phyloP scores from a whole-genome alignment of 2,329 filamentous ascomycete genomes.

The Colletotrichum sojae region DNA sequence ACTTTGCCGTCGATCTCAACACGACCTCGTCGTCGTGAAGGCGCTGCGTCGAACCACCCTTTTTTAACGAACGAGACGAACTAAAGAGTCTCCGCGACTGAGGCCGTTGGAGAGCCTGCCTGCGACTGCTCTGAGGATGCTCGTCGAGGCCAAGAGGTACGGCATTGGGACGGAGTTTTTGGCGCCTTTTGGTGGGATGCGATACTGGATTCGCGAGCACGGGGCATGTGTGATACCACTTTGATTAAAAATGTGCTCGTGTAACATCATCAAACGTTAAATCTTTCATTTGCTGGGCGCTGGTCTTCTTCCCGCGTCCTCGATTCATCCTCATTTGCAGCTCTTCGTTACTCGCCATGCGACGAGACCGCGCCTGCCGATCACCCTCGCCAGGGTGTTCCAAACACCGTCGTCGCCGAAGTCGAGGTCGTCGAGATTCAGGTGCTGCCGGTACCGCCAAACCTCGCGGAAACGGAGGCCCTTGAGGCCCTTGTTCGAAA shows the following conservation, averaged over 20 bases:
- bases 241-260: constrained; percentile 4
- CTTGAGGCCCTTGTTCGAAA: constrained; percentile 70
- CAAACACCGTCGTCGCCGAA: constrained; percentile 83
- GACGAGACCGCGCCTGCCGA: constrained; percentile 73
- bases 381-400: constrained; percentile 77
- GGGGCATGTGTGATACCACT: constrained; percentile 32
- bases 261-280: constrained; percentile 36
- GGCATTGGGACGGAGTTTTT: not conserved
- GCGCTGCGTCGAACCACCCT: not conserved
- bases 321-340: constrained; percentile 51
- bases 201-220: not conserved
- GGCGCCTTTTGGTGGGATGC: constrained; percentile 10
- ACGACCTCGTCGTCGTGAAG: not conserved
- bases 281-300: constrained; percentile 27
- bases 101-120: not conserved
- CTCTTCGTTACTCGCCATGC: constrained; percentile 77
- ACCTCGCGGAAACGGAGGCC: constrained; percentile 77
- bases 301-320: not conserved
- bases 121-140: not conserved
- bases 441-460: constrained; percentile 76
- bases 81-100: not conserved
- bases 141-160: not conserved
- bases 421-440: constrained; percentile 86
- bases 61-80: not conserved
- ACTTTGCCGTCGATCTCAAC: constrained; percentile 34